phyloP scores from a whole-genome alignment of 495 filamentous ascomycete species.

The Extremus antarcticus region DNA sequence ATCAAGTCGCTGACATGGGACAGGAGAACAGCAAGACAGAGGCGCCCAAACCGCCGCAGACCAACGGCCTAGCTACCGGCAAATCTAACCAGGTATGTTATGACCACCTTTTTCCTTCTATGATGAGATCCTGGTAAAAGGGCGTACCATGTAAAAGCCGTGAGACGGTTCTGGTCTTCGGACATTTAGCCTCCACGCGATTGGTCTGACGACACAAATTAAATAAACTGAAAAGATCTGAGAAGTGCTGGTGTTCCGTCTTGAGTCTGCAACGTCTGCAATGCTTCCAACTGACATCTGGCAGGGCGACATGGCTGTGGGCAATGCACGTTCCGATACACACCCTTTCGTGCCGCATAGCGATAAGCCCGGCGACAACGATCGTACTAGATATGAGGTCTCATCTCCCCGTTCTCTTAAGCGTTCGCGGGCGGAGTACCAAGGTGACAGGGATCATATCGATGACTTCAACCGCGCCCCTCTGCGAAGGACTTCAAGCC shows the following conservation, averaged over 20 bases:
- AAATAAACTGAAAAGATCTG: constrained; percentile 47
- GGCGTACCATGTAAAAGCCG: constrained; percentile 40
- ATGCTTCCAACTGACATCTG: background rate
- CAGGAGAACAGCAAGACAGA: background rate
- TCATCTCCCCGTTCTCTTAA: too few relatives aligned
- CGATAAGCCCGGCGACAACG: too few relatives aligned
- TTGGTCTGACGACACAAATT: constrained; percentile 15
- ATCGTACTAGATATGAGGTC: too few relatives aligned
- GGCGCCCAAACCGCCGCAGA: background rate
- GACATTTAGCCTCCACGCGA: constrained; percentile 11
- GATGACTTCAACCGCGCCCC: background rate
- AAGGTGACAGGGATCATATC: background rate
- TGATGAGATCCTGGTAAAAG: constrained; percentile 57
- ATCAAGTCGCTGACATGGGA: background rate
- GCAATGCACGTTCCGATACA: background rate
- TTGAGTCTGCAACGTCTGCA: background rate
- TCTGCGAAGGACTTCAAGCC: background rate
- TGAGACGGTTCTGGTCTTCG: constrained; percentile 31
- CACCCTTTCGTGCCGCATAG: background rate
- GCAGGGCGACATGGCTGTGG: background rate
- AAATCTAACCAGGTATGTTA: background rate
- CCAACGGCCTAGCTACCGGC: background rate
- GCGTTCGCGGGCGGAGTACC: background rate
- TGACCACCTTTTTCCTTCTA: constrained; percentile 11
- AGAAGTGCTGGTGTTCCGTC: constrained; percentile 9